phyloP scores from a whole-genome alignment of 495 filamentous ascomycete species.

The Usnea hakonensis region DNA sequence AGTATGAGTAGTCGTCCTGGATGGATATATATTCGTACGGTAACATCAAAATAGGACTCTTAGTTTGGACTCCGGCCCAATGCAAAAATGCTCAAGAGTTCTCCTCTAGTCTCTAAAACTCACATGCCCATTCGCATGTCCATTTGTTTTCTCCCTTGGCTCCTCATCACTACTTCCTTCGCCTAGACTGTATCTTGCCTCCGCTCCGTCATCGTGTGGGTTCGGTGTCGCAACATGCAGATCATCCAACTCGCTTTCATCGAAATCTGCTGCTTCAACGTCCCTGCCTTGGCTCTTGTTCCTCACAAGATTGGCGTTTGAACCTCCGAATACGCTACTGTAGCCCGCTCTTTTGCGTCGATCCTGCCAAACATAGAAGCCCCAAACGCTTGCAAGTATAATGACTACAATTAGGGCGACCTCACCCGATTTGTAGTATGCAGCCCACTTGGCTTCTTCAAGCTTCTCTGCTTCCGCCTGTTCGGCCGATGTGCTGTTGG shows the following conservation, averaged over 20 bases:
- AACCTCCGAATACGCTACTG: constrained; percentile 39
- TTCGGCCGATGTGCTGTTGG: constrained; percentile 67
- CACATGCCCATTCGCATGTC: constrained; percentile 19
- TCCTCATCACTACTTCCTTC: constrained; percentile 48
- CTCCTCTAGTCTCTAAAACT: constrained; percentile 4
- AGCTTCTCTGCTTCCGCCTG: constrained; percentile 68
- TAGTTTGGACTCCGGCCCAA: constrained; percentile 1
- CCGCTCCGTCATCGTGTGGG: constrained; percentile 20
- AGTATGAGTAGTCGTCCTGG: not conserved
- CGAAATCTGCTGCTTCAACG: constrained; percentile 80
- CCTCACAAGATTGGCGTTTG: constrained; percentile 32
- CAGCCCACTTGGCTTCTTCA: constrained; percentile 80
- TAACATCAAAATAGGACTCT: not conserved
- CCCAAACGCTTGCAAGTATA: constrained; percentile 70
- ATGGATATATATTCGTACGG: not conserved
- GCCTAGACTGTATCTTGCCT: constrained; percentile 50
- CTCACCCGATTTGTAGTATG: constrained; percentile 87
- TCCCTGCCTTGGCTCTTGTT: constrained; percentile 43
- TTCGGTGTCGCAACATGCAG: constrained; percentile 44
- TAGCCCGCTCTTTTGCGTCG: constrained; percentile 51
- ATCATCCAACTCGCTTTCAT: constrained; percentile 80
- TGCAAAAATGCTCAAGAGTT: not conserved
- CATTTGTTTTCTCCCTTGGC: constrained; percentile 29
- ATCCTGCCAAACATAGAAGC: constrained; percentile 76
- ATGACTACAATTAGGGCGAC: constrained; percentile 80